phyloP scores from a whole-genome alignment of 345 rosid genomes.

The Combretum micranthum region DNA sequence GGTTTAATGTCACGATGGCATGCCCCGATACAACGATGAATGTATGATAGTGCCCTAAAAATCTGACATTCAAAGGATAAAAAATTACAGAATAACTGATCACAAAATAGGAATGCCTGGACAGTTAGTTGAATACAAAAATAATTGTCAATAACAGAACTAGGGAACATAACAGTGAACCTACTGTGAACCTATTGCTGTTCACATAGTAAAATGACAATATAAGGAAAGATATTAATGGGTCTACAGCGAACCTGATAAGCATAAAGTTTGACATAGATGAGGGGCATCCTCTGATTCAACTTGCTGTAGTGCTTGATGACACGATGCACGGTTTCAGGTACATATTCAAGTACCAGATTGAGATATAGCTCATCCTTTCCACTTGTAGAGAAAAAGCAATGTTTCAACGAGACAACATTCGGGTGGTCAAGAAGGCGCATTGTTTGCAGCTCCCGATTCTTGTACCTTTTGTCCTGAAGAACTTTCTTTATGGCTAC shows the following conservation, averaged over 20 bases:
- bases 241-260: slow-evolving; percentile 15
- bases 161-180: background rate
- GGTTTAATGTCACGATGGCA: slow-evolving; percentile 23
- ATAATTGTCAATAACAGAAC: background rate
- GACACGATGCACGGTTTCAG: slow-evolving; percentile 21
- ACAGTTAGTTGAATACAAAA: too few species aligned
- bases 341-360: slow-evolving; percentile 22
- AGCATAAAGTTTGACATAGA: slow-evolving; percentile 20
- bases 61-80: slow-evolving; percentile 5
- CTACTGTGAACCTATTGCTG: background rate
- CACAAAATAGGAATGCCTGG: too few species aligned
- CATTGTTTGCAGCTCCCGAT: slow-evolving; percentile 23
- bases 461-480: slow-evolving; percentile 26
- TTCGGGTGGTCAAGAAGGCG: slow-evolving; percentile 25
- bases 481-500: slow-evolving; percentile 26
- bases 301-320: slow-evolving; percentile 22
- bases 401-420: slow-evolving; percentile 21
- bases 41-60: slow-evolving; percentile 13
- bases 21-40: slow-evolving; percentile 17
- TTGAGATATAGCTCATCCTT: slow-evolving; percentile 24
- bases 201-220: background rate
- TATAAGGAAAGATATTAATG: background rate
- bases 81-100: background rate
- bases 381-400: slow-evolving; percentile 21
- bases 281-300: slow-evolving; percentile 20